Conservation (phyloP, 169 alveolate genomes). For the Blepharisma undulans region DNA sequence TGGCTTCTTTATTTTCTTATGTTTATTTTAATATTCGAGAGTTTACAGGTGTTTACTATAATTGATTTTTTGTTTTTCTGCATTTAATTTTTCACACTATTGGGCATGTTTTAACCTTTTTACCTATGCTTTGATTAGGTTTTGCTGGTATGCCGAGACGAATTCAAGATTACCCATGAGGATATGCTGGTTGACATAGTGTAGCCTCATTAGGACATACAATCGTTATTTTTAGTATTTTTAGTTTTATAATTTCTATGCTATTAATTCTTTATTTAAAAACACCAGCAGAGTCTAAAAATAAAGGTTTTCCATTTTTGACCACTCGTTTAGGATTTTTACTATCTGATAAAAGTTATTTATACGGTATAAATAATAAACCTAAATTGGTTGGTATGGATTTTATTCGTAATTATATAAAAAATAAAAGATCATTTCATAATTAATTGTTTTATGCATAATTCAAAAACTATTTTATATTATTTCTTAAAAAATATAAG, state of each 20-base stretch:
- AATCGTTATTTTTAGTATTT: background rate
- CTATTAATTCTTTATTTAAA: background rate
- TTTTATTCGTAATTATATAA: background rate
- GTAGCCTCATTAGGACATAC: constrained; percentile 39
- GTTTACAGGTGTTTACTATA: constrained; percentile 50
- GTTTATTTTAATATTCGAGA: constrained; percentile 56
- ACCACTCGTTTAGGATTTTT: background rate
- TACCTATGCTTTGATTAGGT: constrained; percentile 81
- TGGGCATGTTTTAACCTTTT: constrained; percentile 64
- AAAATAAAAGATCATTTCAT: background rate
- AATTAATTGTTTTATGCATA: background rate
- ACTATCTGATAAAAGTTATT: background rate
- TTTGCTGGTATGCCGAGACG: constrained; percentile 81
- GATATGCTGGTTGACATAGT: constrained; percentile 42
- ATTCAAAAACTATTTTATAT: no score
- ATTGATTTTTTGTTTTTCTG: constrained; percentile 55
- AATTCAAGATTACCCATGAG: constrained; percentile 81
- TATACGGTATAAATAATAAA: background rate
- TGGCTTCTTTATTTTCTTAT: constrained; percentile 41
- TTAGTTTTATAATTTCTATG: background rate
- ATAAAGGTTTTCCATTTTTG: constrained; percentile 22
- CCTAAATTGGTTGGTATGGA: background rate
- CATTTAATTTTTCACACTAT: constrained; percentile 37
- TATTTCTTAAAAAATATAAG: no score
- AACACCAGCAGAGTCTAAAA: background rate